Base-by-base conservation (phyloP, 164 flowering plant genomes). In the Vitis amurensis region DNA sequence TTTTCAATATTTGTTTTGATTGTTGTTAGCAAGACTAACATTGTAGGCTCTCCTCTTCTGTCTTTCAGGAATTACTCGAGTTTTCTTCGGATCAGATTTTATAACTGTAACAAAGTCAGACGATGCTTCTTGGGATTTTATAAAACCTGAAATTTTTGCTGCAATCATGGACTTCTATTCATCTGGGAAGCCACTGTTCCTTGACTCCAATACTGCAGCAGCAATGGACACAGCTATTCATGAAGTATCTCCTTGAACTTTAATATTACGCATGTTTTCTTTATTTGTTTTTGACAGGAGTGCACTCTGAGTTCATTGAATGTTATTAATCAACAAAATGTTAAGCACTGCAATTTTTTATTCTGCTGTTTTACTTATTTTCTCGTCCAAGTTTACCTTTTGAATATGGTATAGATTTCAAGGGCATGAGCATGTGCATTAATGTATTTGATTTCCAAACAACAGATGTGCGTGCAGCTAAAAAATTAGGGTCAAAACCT, bases 141-240 rank as follows among this genome's bases (percentile, higher is more conserved):
- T 92, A 19, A 94, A 91, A 75, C 98, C 97, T n/a, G 91, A 92
- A 78, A 83, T 92, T 55, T 92, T 95, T 86, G 98, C 99, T 4
- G 97, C 92, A 49, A 88, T 92, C 64, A 92, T 95, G 99, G 98
- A 95, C 64, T 92, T 92, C 74, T 92, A 91, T 70, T 80, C 98
- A 47, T 91, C 97, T 49, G 93, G 98, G 27, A 78, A 90, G 67
- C 94, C 98, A 53, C 72, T 92, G 64, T 88, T 92, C 82, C 82
- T 95, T 7, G 98, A 92, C 69, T 74, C 95, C 15, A 62, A 73
- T 71, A 70, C 81, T 64, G 84, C 92, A 4, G 82, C 98, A 64
- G 78, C 97, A 56, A 88, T 66, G 89, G 96, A 92, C 85, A 95
- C 96, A 15, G 96, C 97, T 56, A 94, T 94, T 61, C 83, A 83